phyloP scores from a whole-genome alignment of 495 filamentous ascomycete genomes.

The Apiosordaria backusii region DNA sequence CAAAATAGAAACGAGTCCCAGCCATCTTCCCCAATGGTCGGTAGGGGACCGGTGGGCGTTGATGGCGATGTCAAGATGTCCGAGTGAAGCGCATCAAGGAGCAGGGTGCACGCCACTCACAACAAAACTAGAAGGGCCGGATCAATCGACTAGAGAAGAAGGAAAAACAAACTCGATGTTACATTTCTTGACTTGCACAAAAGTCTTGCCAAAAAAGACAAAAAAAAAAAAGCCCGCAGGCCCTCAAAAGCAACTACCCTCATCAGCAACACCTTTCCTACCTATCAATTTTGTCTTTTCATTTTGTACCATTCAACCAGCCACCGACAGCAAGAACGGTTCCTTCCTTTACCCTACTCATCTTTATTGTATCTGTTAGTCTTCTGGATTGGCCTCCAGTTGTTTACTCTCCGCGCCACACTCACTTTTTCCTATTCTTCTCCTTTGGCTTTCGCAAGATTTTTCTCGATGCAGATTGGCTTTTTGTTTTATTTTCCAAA shows the following conservation, averaged over 20 bases:
- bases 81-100: slow-evolving; percentile 5
- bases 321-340: neutral
- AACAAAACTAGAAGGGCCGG: neutral
- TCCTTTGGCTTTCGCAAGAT: neutral
- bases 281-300: neutral
- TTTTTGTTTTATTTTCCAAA: neutral
- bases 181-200: too few relatives aligned
- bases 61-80: slow-evolving; percentile 18
- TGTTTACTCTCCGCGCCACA: neutral
- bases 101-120: neutral
- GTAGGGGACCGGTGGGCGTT: neutral
- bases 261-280: neutral
- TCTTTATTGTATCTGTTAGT: neutral
- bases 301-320: neutral
- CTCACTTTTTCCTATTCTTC: neutral
- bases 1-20: slow-evolving; percentile 56
- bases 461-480: neutral
- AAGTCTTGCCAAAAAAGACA: neutral
- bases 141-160: too few relatives aligned
- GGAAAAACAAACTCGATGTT: slow-evolving; percentile 1
- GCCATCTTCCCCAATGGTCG: slow-evolving; percentile 5
- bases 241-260: neutral
- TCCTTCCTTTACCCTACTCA: neutral
- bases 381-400: neutral
- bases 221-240: neutral